A percentile compares a stretch with the other conserved stretches of the same genome.
phyloP scores from a whole-genome alignment of 345 rosid species.

The Orychophragmus violaceus region DNA sequence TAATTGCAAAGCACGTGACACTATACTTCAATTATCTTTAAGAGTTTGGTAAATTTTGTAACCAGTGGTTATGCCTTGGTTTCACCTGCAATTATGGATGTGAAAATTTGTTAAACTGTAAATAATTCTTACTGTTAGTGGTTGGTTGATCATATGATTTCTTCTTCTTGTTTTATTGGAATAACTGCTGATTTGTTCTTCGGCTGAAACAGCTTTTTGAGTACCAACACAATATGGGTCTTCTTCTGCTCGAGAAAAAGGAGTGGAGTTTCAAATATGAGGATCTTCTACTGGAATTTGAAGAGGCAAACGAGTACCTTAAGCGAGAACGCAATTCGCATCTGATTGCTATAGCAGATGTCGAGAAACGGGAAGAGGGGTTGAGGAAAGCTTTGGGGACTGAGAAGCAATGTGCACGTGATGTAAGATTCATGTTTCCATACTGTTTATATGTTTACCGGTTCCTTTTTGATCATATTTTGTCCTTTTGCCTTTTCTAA shows the following conservation, averaged over 20 bases:
- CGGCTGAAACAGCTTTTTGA: constrained; percentile 61
- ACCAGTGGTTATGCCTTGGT: neutral
- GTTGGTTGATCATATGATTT: neutral
- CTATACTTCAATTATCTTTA: neutral
- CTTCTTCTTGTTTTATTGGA: neutral
- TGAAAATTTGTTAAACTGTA: neutral
- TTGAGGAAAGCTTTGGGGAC: constrained; percentile 87
- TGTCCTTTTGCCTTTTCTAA: neutral
- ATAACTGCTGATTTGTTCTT: neutral
- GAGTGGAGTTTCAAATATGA: constrained; percentile 73
- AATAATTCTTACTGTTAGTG: neutral
- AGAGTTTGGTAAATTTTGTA: neutral
- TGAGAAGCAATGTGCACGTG: constrained; percentile 83
- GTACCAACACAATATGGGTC: constrained; percentile 91
- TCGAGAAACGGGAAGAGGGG: constrained; percentile 79
- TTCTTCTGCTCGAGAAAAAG: constrained; percentile 85
- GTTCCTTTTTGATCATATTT: neutral
- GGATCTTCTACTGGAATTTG: constrained; percentile 49
- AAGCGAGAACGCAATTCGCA: constrained; percentile 72
- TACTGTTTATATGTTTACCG: neutral
- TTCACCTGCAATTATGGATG: neutral
- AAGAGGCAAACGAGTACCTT: constrained; percentile 55
- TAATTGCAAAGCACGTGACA: neutral
- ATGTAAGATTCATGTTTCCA: constrained; percentile 47
- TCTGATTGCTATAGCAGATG: constrained; percentile 58